These are phyloP conservation scores for Dothistroma septosporum DNA, from an alignment of 2,329 filamentous ascomycete genomes.

Conservation along the genomic window DNA sequence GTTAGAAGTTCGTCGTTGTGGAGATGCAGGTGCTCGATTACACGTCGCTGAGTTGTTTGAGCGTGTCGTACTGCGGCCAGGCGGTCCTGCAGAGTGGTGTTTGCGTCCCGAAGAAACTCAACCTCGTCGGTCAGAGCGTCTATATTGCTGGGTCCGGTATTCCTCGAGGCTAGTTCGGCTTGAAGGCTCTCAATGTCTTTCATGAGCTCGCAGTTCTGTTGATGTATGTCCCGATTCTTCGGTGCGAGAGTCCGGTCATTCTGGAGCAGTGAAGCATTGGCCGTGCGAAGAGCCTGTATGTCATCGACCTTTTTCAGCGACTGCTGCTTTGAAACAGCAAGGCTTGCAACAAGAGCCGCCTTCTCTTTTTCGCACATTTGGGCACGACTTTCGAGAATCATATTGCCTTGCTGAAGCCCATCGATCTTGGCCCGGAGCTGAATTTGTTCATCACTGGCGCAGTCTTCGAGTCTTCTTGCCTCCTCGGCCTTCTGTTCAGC, in stretches of 20 bases:
- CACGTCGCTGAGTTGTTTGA: neutral
- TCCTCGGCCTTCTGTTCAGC: neutral
- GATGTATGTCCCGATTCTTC: neutral
- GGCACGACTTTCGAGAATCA: neutral
- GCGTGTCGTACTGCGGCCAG: neutral
- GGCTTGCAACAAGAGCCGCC: neutral
- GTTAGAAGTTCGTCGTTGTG: neutral
- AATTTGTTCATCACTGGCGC: neutral
- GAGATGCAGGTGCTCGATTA: neutral
- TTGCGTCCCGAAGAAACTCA: neutral
- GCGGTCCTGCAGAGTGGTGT: neutral
- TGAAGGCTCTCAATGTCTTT: neutral
- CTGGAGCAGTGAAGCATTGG: neutral
- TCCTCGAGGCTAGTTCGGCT: neutral
- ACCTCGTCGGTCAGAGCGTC: neutral
- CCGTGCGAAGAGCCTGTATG: neutral
- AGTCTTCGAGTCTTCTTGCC: neutral
- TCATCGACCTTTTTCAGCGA: neutral
- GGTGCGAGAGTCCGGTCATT: neutral
- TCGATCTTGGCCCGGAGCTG: neutral
- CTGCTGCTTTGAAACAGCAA: neutral
- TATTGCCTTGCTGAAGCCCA: neutral
- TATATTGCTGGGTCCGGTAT: neutral
- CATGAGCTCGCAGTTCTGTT: neutral
- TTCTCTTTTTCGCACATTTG: neutral